Conservation (phyloP, 2,329 filamentous ascomycete species). For the Aspergillus latus region DNA sequence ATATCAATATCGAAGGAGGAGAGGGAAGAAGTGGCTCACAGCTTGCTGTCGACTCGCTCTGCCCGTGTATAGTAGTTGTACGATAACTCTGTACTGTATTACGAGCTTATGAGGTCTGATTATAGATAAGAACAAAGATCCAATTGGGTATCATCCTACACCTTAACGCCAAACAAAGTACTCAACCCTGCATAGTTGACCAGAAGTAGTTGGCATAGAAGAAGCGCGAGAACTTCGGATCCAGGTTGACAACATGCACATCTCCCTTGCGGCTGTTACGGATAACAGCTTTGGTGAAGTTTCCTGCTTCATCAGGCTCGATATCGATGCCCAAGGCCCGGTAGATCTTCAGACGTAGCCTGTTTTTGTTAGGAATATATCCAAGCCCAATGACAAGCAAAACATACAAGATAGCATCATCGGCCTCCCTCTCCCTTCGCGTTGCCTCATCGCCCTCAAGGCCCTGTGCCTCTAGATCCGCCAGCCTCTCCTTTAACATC, state of each 20-base stretch:
- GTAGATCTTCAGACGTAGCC: conserved; percentile 84
- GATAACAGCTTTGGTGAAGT: conserved; percentile 82
- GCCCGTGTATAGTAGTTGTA: conserved; percentile 2
- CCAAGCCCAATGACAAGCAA: background rate
- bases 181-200: conserved; percentile 68
- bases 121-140: background rate
- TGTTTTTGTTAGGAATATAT: conserved; percentile 28
- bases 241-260: conserved; percentile 91
- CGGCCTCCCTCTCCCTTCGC: conserved; percentile 52
- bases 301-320: conserved; percentile 75
- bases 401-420: conserved; percentile 50
- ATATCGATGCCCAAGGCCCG: conserved; percentile 87
- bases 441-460: conserved; percentile 67
- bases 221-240: conserved; percentile 84
- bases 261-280: conserved; percentile 84
- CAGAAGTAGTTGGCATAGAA: conserved; percentile 98
- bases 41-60: background rate
- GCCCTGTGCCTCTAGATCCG: conserved; percentile 83
- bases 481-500: conserved; percentile 70
- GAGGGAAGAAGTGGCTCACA: conserved; percentile 21
- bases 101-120: conserved; percentile 8
- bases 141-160: conserved; percentile 17
- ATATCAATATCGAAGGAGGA: conserved; percentile 26
- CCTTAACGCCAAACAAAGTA: conserved; percentile 23
- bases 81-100: conserved; percentile 4